These are phyloP conservation scores for Kondoa subrosea DNA, from an alignment of 768 basidiomycete genomes.

Conservation along the genomic window DNA sequence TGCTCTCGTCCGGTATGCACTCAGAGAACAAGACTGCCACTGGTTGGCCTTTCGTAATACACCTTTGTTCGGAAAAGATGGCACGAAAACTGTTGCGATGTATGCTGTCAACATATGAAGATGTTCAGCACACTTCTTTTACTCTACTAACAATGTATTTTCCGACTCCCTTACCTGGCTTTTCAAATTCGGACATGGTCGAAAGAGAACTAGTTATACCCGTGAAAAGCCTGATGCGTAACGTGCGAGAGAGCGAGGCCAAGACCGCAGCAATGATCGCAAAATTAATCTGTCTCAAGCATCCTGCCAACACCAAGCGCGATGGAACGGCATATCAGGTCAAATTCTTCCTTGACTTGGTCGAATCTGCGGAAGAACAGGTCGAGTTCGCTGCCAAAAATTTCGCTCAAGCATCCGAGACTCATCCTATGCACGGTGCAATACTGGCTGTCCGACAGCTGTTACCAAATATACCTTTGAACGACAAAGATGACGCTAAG, in stretches of 20 bases:
- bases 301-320: not conserved
- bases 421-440: not conserved
- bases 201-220: not conserved
- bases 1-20: not conserved
- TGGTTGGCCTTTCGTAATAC: constrained; percentile 13
- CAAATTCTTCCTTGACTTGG: not conserved
- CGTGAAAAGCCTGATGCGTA: not conserved
- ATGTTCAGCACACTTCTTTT: constrained; percentile 9
- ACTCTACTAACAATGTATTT: not conserved
- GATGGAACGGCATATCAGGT: not conserved
- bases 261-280: constrained; percentile 8
- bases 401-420: not conserved
- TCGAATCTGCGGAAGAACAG: not conserved
- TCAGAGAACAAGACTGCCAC: not conserved
- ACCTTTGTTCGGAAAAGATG: not conserved
- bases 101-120: constrained; percentile 13
- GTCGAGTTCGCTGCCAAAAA: not conserved
- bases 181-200: not conserved
- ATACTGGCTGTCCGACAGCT: constrained; percentile 2
- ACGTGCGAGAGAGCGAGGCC: constrained; percentile 4
- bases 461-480: not conserved
- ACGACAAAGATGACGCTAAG: not conserved
- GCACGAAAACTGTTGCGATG: constrained; percentile 3
- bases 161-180: not conserved
- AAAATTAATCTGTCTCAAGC: constrained; percentile 8